Percentiles rank a stretch among this genome's conserved stretches.
Evolutionary conservation across 371 early-diverging fungal species (phyloP).

Genomic region (Neoconidiobolus thromboides): DNA sequence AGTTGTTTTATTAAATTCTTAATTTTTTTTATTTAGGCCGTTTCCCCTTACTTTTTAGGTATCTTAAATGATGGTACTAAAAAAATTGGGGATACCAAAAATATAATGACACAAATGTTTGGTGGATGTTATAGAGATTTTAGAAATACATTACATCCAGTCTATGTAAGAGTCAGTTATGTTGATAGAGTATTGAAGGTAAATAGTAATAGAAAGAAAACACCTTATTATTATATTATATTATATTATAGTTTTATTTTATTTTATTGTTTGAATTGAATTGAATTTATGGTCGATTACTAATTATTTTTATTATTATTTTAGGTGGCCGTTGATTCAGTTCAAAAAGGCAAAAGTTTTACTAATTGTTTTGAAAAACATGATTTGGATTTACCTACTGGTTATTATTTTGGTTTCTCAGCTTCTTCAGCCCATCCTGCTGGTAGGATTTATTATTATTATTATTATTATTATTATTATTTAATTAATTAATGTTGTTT

Average conservation of each 20-base stretch:
- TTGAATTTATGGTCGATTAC: no score
- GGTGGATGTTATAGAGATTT: conserved; percentile 55
- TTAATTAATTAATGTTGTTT: no score
- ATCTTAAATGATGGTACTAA: conserved; percentile 46
- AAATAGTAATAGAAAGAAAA: conserved; percentile 5
- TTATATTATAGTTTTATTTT: no score
- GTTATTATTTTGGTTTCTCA: conserved; percentile 65
- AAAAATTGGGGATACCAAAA: conserved; percentile 16
- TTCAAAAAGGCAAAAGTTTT: conserved; percentile 32
- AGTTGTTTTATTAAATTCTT: not conserved
- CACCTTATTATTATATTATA: no score
- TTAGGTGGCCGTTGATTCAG: conserved; percentile 41
- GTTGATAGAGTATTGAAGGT: conserved; percentile 34
- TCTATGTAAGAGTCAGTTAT: conserved; percentile 41
- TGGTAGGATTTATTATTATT: not conserved
- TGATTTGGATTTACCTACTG: conserved; percentile 39
- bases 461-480: not conserved
- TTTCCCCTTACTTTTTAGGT: conserved; percentile 40
- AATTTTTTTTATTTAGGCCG: conserved; percentile 1
- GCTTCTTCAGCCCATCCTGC: conserved; percentile 15
- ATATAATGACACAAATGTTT: conserved; percentile 22
- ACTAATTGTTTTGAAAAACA: conserved; percentile 36
- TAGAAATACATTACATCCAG: conserved; percentile 37
- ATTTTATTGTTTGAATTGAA: not conserved
- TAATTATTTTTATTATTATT: not conserved